Conservation (phyloP, 176 grass and related monocot genomes). For the Phoenix dactylifera region DNA sequence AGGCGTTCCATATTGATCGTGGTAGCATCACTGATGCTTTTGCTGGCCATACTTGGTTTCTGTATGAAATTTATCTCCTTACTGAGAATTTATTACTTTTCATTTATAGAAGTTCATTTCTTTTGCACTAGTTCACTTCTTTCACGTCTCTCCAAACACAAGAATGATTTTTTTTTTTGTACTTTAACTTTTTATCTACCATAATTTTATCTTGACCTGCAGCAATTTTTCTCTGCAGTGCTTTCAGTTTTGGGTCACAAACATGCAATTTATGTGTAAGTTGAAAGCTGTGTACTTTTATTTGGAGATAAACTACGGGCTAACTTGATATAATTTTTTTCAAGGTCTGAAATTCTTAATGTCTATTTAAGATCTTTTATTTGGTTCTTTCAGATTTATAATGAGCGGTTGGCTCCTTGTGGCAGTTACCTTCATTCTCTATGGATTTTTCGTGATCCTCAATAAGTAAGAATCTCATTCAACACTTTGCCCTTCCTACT, state of each 20-base stretch:
- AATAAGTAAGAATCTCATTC: conserved; percentile 39
- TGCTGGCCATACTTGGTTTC: conserved; percentile 72
- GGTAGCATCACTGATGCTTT: conserved; percentile 59
- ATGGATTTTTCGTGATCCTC: conserved; percentile 60
- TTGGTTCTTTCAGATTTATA: conserved; percentile 50
- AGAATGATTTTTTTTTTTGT: background rate
- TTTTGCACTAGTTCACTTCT: background rate
- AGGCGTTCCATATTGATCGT: conserved; percentile 48
- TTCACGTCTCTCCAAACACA: background rate
- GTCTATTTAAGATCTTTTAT: conserved; percentile 7
- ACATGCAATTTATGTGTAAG: conserved; percentile 72
- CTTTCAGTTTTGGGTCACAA: conserved; percentile 44
- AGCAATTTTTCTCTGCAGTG: conserved; percentile 31
- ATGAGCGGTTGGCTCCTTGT: conserved; percentile 63
- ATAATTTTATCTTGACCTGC: background rate
- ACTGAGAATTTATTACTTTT: no score
- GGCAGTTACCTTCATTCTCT: conserved; percentile 61
- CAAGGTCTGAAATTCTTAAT: conserved; percentile 22
- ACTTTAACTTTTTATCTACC: background rate
- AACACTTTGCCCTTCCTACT: no score
- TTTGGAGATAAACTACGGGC: conserved; percentile 1
- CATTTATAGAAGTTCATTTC: background rate
- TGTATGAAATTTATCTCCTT: conserved; percentile 32
- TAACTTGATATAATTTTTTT: background rate
- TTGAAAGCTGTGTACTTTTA: conserved; percentile 3